Conservation (phyloP, 306 rosid genomes). For the Trifolium pratense region DNA sequence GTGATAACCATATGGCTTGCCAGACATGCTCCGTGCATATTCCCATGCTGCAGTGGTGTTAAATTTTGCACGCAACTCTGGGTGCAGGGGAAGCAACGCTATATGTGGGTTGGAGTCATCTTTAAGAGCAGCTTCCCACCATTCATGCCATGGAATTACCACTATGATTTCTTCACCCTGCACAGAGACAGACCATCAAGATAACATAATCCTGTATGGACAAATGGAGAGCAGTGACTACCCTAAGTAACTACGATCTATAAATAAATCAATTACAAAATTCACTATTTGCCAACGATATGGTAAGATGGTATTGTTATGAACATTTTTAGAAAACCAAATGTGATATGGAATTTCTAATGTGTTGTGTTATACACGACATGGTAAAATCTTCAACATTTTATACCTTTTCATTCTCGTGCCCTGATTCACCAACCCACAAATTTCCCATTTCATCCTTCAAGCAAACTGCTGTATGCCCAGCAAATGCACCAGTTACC, state of each 20-base stretch:
- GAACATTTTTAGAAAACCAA: background rate
- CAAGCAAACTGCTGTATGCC: conserved; percentile 97
- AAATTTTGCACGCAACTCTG: conserved; percentile 74
- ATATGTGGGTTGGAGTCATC: conserved; percentile 91
- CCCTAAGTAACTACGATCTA: background rate
- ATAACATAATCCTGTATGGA: conserved; percentile 13
- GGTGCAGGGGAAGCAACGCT: conserved; percentile 94
- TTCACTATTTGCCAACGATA: background rate
- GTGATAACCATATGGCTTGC: conserved; percentile 98
- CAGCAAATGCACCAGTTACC: conserved; percentile 99
- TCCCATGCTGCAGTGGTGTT: conserved; percentile 96
- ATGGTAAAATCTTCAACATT: conserved; percentile 15
- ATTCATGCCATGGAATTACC: conserved; percentile 92
- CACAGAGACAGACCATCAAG: conserved; percentile 29
- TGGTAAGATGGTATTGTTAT: background rate
- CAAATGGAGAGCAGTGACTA: conserved; percentile 8
- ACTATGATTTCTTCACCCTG: conserved; percentile 97
- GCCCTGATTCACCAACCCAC: conserved; percentile 99
- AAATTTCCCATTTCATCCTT: conserved; percentile 91
- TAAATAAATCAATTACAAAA: background rate
- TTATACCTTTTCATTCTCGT: conserved; percentile 92
- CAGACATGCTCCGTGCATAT: conserved; percentile 89
- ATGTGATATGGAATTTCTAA: background rate
- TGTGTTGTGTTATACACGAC: background rate
- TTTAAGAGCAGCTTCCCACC: conserved; percentile 90